Evolutionary conservation across 371 early-diverging fungal genomes (phyloP).

Genomic region (Mucor circinelloides): DNA sequence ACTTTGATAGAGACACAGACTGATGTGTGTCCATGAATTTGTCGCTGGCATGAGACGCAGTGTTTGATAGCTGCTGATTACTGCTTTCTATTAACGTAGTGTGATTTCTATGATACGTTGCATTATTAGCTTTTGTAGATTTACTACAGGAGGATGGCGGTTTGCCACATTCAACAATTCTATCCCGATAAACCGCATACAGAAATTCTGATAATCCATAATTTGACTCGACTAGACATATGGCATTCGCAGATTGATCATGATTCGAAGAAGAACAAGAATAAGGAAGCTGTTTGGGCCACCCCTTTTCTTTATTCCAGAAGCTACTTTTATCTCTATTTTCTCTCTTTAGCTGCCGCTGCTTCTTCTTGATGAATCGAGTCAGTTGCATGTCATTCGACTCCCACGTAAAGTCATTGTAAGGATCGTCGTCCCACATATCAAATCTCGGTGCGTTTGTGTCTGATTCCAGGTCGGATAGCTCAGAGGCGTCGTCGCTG

Average conservation of each 20-base stretch:
- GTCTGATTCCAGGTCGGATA: constrained; percentile 25
- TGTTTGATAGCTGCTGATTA: background rate
- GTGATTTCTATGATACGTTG: background rate
- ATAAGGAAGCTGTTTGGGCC: constrained; percentile 50
- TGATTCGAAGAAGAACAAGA: constrained; percentile 55
- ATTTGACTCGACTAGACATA: constrained; percentile 44
- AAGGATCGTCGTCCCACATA: constrained; percentile 57
- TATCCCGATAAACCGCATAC: constrained; percentile 43
- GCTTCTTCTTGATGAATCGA: constrained; percentile 31
- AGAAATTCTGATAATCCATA: constrained; percentile 52
- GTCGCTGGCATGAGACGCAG: background rate
- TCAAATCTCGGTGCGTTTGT: constrained; percentile 33
- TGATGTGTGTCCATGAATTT: constrained; percentile 25
- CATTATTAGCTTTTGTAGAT: background rate
- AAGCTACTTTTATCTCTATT: constrained; percentile 28
- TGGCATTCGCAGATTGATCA: constrained; percentile 54
- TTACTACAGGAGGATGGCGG: background rate
- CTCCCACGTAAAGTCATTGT: constrained; percentile 54
- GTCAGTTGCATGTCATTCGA: constrained; percentile 51
- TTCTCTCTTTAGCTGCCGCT: constrained; percentile 12
- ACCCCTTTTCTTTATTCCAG: constrained; percentile 43
- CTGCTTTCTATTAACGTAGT: constrained; percentile 8
- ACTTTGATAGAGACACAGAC: constrained; percentile 13
- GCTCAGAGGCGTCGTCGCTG: constrained; percentile 40
- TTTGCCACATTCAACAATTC: constrained; percentile 54